Base-by-base conservation (phyloP, 345 rosid species). In the Lumnitzera racemosa region DNA sequence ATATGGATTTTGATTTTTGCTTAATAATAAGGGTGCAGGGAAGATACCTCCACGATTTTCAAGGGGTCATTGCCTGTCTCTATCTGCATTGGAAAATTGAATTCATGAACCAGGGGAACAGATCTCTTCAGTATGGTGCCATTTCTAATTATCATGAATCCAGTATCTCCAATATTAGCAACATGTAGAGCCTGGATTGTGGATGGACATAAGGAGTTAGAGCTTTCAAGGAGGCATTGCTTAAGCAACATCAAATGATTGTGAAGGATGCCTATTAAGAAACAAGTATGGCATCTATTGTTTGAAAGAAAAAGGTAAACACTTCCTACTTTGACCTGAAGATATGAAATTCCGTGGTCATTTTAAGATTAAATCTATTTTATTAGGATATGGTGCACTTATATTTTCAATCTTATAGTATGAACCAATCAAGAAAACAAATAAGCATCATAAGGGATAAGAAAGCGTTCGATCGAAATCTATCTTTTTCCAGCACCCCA, bases 81-180 rank as follows among this genome's bases (percentile, higher is more conserved):
- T 36, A 87, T 73, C 67, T 59, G 89, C 58, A 87, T 27, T 4
- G 97, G 89, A 72, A 85, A 81, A 70, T 67, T 65, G 67, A 90
- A 85, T 64, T 83, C 90, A 61, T 83, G 86, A 53, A 74, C 62
- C 87, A 80, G 78, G 24, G 83, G 84, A 70, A 78, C 71, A 20
- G 97, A 87, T 49, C 74, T 85, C 61, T 74, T 73, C 46, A 74
- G 63, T 55, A 85, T 61, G 64, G 57, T 46, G 11, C 83, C 81
- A 46, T 79, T 67, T 70, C 97, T 83, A 53, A 90, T 62, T 63
- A 90, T 58, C 46, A 87, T 61, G 77, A 87, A 82, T 70, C 89
- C 88, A 0, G 97, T 79, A 73, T 90, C 87, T 70, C 97, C 92
- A 17, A 85, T 75, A 76, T 76, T 80, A 56, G 87, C 96, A 66